Base-by-base conservation (phyloP, 345 rosid genomes). In the Dipteronia dyeriana region DNA sequence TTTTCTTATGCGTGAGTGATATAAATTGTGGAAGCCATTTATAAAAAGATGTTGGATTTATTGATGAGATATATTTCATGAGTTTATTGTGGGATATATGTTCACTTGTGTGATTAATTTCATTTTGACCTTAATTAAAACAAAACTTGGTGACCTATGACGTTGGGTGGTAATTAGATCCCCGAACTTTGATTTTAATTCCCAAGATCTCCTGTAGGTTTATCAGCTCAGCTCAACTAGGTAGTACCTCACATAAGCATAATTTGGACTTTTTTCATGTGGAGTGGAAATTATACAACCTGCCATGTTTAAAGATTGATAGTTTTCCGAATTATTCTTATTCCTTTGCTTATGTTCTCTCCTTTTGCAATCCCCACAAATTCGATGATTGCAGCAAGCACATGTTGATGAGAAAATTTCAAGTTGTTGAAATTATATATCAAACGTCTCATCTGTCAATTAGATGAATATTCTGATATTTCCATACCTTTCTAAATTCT, bases 11-110 rank as follows among this genome's bases (percentile, higher is more conserved):
- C 5, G 17, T 73, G 66, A 79, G 85, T 85, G 85, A 79, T 56
- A 73, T 47, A 23, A 79, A 79, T 82, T 76, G 80, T 85, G 81
- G 84, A 78, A 39, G 25, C 81, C 81, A 82, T 73, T 82, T 75
- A 45, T 51, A n/a, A 53, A 74, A 74, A 51, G 70, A 31, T 53
- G 17, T 53, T 53, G 9, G 45, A 41, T 41, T 41, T 41, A 41
- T 41, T 34, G 38, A 4, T 34, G 57, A 11, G 53, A 39, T 34
- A 38, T 22, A 34, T 13, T 5, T 56, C 49, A 19, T 29, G 45
- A 54, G 6, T 34, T 53, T 20, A n/a, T 19, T 3, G 23, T 29
- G 47, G 26, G 16, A 22, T 23, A 4, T 25, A 39, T 5, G 5
- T 29, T 29, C 6, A 17, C 62, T 17, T 8, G 62, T 53, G 45